These are phyloP conservation scores for Arabis hirsuta DNA, from an alignment of 345 rosid genomes.

Conservation along the genomic window DNA sequence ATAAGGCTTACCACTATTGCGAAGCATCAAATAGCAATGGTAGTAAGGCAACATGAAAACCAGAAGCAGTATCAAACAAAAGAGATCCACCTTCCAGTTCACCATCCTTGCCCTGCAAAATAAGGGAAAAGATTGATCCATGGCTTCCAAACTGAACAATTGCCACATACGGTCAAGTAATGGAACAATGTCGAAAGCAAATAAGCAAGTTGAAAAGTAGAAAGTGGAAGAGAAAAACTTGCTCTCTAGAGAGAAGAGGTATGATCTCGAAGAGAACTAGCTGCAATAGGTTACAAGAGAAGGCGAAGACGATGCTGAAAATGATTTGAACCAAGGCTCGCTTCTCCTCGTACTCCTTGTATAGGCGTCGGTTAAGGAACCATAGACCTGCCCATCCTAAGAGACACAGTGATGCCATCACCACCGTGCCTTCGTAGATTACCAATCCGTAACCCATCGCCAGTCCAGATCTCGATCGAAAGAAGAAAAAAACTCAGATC, in stretches of 20 bases:
- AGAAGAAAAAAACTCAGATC: conserved; percentile 17
- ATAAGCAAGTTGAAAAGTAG: no score
- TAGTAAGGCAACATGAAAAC: conserved; percentile 92
- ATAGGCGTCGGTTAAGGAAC: conserved; percentile 82
- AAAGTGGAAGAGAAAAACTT: neutral
- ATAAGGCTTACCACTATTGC: conserved; percentile 65
- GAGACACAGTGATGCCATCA: conserved; percentile 61
- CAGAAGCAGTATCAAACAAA: conserved; percentile 78
- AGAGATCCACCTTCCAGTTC: conserved; percentile 91
- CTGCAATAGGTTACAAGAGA: conserved; percentile 94
- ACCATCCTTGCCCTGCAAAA: conserved; percentile 80
- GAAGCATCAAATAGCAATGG: conserved; percentile 93
- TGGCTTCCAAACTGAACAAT: no score
- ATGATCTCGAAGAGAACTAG: conserved; percentile 97
- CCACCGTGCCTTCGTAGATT: conserved; percentile 72
- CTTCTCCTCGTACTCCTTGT: conserved; percentile 97
- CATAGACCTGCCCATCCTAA: conserved; percentile 91
- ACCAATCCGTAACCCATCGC: conserved; percentile 74
- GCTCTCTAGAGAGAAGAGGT: conserved; percentile 90
- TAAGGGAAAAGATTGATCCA: neutral
- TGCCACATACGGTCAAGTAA: no score
- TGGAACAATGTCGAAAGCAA: no score
- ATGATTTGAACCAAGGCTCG: conserved; percentile 88
- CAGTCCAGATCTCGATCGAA: conserved; percentile 39
- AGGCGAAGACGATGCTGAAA: conserved; percentile 91